A percentile compares a stretch with the other conserved stretches of the same genome.
Conservation (phyloP, 148 eudicot genomes). For the Arbutus unedo region DNA sequence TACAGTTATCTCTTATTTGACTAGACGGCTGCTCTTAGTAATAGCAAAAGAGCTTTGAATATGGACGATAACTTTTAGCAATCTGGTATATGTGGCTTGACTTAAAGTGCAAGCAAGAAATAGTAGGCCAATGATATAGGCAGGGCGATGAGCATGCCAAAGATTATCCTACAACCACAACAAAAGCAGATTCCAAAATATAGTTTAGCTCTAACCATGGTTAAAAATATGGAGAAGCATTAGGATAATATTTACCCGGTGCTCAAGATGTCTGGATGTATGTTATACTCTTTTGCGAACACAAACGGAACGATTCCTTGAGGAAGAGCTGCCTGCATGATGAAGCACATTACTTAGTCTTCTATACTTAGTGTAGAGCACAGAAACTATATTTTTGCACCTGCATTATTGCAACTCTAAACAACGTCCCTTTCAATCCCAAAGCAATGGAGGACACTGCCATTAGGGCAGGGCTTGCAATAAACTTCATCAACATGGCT, state of each 20-base stretch:
- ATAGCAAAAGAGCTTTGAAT: neutral
- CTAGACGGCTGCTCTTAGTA: neutral
- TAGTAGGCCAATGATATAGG: constrained; percentile 46
- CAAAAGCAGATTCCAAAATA: neutral
- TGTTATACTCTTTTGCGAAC: constrained; percentile 43
- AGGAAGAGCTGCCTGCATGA: constrained; percentile 49
- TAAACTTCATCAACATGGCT: constrained; percentile 38
- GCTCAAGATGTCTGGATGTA: constrained; percentile 41
- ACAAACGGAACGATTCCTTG: constrained; percentile 55
- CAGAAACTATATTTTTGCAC: constrained; percentile 17
- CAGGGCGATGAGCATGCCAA: constrained; percentile 41
- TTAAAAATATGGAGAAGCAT: neutral
- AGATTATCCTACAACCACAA: constrained; percentile 31
- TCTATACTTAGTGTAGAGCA: neutral
- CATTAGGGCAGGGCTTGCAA: constrained; percentile 45
- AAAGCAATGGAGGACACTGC: constrained; percentile 34
- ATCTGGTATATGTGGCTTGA: neutral
- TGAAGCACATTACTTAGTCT: neutral
- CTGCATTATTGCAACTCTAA: constrained; percentile 49
- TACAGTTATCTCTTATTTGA: neutral
- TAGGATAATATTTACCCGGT: constrained; percentile 34
- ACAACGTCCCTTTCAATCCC: constrained; percentile 39
- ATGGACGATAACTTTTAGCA: neutral
- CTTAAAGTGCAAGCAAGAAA: constrained; percentile 35
- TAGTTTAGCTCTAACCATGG: neutral